phyloP scores from a whole-genome alignment of 2,329 filamentous ascomycete species.

The Aquanectria penicillioides region DNA sequence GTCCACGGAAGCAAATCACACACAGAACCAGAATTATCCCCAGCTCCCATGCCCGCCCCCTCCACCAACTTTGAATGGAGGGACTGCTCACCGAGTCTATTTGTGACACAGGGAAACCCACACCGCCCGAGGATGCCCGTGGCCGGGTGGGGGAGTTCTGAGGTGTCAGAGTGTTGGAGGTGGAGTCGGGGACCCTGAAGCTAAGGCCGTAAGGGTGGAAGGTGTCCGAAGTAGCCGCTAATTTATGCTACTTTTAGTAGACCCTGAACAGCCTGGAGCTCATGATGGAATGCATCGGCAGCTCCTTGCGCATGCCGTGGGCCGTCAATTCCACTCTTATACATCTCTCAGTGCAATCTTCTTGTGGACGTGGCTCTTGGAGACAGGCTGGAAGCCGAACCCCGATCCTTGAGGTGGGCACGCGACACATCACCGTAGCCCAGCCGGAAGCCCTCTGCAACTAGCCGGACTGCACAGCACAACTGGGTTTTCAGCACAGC shows the following conservation, averaged over 20 bases:
- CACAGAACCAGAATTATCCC: background rate
- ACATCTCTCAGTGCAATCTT: background rate
- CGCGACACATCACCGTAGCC: conserved; percentile 4
- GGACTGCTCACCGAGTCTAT: conserved; percentile 9
- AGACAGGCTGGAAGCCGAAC: background rate
- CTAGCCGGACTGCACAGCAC: background rate
- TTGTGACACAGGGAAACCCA: background rate
- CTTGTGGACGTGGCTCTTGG: background rate
- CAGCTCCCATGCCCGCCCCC: background rate
- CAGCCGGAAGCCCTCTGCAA: conserved; percentile 4
- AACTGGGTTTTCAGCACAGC: background rate
- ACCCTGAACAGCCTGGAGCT: conserved; percentile 6
- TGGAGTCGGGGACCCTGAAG: conserved; percentile 22
- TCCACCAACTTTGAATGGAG: background rate
- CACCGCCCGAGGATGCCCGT: conserved; percentile 18
- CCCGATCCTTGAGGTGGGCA: conserved; percentile 4
- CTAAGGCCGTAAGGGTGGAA: conserved; percentile 13
- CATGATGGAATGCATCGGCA: conserved; percentile 3
- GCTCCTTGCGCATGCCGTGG: background rate
- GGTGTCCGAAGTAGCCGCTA: conserved; percentile 9
- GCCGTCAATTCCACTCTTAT: background rate
- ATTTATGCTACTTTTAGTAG: too few relatives aligned
- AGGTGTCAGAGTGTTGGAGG: conserved; percentile 16
- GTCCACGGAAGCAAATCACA: background rate
- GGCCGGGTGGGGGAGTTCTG: conserved; percentile 1